These are phyloP conservation scores for Zygoascus ofunaensis DNA, from an alignment of 805 yeast species.

Conservation along the genomic window DNA sequence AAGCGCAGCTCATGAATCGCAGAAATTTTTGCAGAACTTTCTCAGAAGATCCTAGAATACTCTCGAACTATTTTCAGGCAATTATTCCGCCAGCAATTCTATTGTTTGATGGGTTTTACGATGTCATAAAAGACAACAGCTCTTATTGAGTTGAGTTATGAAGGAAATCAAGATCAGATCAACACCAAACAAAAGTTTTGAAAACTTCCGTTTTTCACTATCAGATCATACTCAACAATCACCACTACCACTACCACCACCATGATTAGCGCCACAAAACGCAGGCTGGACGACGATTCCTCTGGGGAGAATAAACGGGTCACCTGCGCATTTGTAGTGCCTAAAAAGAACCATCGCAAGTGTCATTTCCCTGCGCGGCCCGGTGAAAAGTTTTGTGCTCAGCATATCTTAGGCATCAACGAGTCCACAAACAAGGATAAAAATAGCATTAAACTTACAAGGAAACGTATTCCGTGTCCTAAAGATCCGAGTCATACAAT, in stretches of 20 bases:
- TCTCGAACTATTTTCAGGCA: too few species aligned
- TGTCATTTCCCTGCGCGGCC: constrained; percentile 55
- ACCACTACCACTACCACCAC: too few species aligned
- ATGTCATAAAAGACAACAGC: too few species aligned
- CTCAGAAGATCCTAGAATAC: too few species aligned
- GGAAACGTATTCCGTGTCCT: constrained; percentile 61
- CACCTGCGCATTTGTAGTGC: constrained; percentile 17
- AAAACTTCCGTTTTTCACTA: too few species aligned
- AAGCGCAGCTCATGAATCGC: constrained; percentile 6
- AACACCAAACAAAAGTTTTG: too few species aligned
- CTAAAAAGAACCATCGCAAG: constrained; percentile 38
- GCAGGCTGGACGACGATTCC: neutral
- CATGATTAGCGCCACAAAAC: neutral
- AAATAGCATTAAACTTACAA: constrained; percentile 19
- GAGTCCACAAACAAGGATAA: constrained; percentile 4
- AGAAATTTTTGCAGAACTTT: too few species aligned
- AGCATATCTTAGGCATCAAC: constrained; percentile 37
- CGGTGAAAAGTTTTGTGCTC: constrained; percentile 48
- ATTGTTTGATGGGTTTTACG: too few species aligned
- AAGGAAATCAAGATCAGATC: too few species aligned
- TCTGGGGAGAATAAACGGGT: constrained; percentile 4
- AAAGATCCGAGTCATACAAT: constrained; percentile 67
- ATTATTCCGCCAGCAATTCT: too few species aligned
- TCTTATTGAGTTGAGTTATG: too few species aligned
- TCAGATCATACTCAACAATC: too few species aligned